phyloP scores from a whole-genome alignment of 2,329 filamentous ascomycete species.

The Penicillium occitanis region DNA sequence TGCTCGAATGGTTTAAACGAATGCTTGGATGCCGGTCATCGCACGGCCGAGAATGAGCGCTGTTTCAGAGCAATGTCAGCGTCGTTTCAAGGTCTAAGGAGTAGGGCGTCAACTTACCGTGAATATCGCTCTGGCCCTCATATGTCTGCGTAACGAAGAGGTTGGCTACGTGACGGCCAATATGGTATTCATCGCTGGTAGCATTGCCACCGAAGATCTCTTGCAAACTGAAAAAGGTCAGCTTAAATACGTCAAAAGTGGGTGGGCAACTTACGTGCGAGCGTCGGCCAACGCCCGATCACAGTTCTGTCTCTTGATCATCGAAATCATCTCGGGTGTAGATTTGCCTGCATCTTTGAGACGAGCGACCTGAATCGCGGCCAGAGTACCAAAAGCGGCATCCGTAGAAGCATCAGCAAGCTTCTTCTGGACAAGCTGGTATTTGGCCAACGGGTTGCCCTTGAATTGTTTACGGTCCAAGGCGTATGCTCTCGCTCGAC shows the following conservation, averaged over 20 bases:
- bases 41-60: conserved; percentile 68
- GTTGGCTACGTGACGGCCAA: conserved; percentile 92
- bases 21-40: conserved; percentile 75
- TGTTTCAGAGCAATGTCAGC: conserved; percentile 34
- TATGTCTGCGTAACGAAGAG: conserved; percentile 97
- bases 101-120: conserved; percentile 62
- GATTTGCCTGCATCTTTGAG: conserved; percentile 88
- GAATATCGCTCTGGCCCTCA: conserved; percentile 97
- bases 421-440: conserved; percentile 98
- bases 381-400: conserved; percentile 85
- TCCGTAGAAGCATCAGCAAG: conserved; percentile 89
- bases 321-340: conserved; percentile 90
- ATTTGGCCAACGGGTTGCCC: conserved; percentile 88
- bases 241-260: not conserved
- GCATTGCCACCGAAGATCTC: conserved; percentile 98
- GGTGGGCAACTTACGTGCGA: conserved; percentile 55
- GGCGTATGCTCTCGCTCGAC: conserved; percentile 78
- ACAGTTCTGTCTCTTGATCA: conserved; percentile 98
- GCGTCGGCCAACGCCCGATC: conserved; percentile 81
- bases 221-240: conserved; percentile 61
- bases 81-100: conserved; percentile 37
- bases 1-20: conserved; percentile 54
- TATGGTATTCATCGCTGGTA: conserved; percentile 95
- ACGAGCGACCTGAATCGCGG: conserved; percentile 83
- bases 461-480: conserved; percentile 95